Conservation (phyloP, 2,329 filamentous ascomycete genomes). For the Hypocreales sp. region DNA sequence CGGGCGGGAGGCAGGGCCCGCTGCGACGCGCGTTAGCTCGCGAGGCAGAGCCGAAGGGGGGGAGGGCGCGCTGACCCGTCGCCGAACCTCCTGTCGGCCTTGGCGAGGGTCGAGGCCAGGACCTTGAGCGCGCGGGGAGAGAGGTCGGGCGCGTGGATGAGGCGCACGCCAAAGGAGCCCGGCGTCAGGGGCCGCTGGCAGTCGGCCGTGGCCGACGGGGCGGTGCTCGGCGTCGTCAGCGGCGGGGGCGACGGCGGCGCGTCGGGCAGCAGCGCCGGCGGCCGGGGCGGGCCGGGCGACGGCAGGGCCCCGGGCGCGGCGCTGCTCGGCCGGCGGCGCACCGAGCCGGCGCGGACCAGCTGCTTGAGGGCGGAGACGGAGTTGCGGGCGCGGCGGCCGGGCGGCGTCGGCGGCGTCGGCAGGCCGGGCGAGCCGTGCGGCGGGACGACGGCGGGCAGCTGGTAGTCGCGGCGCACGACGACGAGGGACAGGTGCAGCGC, state of each 20-base stretch:
- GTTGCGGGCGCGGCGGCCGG: slow-evolving; percentile 7
- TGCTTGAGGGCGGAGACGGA: slow-evolving; percentile 17
- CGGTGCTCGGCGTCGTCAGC: slow-evolving; percentile 33
- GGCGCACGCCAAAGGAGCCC: slow-evolving; percentile 29
- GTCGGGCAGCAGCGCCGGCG: slow-evolving; percentile 17
- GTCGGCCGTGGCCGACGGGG: slow-evolving; percentile 19
- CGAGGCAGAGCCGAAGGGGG: too few relatives aligned
- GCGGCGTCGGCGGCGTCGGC: slow-evolving; percentile 10
- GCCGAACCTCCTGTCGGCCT: slow-evolving; percentile 31
- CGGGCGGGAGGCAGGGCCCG: slow-evolving; percentile 25
- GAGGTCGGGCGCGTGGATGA: slow-evolving; percentile 32
- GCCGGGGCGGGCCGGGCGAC: not conserved
- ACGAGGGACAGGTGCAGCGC: slow-evolving; percentile 40
- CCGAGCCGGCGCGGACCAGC: slow-evolving; percentile 13
- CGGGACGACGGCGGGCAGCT: slow-evolving; percentile 25
- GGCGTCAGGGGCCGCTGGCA: too few relatives aligned
- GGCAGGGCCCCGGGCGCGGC: too few relatives aligned
- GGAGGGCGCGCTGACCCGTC: too few relatives aligned
- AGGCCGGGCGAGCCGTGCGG: slow-evolving; percentile 6
- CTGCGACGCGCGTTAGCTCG: slow-evolving; percentile 10
- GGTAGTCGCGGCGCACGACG: slow-evolving; percentile 38
- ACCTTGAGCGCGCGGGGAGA: slow-evolving; percentile 29
- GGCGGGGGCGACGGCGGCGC: slow-evolving; percentile 25
- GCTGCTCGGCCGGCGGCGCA: slow-evolving; percentile 5
- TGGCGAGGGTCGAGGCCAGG: slow-evolving; percentile 31